phyloP scores from a whole-genome alignment of 768 basidiomycete species.

The Imleria badia region DNA sequence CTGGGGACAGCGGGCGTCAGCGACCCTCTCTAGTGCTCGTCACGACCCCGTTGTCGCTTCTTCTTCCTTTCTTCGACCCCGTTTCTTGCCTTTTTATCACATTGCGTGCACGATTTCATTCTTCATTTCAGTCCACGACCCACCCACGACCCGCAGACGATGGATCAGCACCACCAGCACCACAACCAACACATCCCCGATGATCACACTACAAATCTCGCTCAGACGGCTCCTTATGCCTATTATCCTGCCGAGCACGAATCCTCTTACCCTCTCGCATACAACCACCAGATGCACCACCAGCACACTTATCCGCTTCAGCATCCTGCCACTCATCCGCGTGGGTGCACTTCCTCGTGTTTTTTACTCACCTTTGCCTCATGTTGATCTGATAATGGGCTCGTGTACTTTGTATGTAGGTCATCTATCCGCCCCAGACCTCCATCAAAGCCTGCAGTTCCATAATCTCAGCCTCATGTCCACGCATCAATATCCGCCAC shows the following conservation, averaged over 20 bases:
- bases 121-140: constrained; percentile 36
- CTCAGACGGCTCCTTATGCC: constrained; percentile 41
- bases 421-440: constrained; percentile 62
- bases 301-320: constrained; percentile 55
- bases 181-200: constrained; percentile 48
- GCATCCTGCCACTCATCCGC: constrained; percentile 62
- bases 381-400: constrained; percentile 67
- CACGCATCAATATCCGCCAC: constrained; percentile 61
- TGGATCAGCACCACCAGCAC: constrained; percentile 41
- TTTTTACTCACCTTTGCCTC: constrained; percentile 45
- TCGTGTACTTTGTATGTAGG: constrained; percentile 54
- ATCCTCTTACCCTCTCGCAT: constrained; percentile 51
- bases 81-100: constrained; percentile 33
- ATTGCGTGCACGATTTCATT: constrained; percentile 35
- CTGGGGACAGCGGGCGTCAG: constrained; percentile 9
- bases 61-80: constrained; percentile 37
- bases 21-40: too few species aligned
- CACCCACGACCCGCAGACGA: constrained; percentile 40
- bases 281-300: constrained; percentile 47
- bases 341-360: constrained; percentile 59
- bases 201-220: constrained; percentile 45
- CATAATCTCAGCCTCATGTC: constrained; percentile 65
- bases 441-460: constrained; percentile 65
- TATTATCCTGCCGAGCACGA: constrained; percentile 59
- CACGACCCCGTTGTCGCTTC: constrained; percentile 27